Evolutionary conservation across 139 green algal species (phyloP).

Genomic region (Marvania coccoides): DNA sequence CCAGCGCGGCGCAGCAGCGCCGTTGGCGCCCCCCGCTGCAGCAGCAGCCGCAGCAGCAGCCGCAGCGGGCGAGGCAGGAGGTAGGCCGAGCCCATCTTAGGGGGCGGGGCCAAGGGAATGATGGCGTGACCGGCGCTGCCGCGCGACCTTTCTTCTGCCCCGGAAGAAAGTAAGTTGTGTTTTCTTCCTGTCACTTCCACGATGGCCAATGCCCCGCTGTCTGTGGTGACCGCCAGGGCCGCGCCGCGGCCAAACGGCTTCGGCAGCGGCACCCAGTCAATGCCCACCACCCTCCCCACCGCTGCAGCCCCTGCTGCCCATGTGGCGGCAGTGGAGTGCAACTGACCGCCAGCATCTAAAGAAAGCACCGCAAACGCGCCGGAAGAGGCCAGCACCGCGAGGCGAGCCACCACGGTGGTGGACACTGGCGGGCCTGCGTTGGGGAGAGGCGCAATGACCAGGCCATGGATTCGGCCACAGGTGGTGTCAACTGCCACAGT

Average conservation of each 20-base stretch:
- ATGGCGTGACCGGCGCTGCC: not conserved
- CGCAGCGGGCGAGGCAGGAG: slow-evolving; percentile 56
- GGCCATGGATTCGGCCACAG: not conserved
- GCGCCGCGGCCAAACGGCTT: not conserved
- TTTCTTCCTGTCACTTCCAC: not conserved
- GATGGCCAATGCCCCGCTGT: not conserved
- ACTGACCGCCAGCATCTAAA: slow-evolving; percentile 35
- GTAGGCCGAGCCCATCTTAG: slow-evolving; percentile 33
- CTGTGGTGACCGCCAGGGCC: not conserved
- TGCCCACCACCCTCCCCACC: slow-evolving; percentile 38
- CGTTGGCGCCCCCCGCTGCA: slow-evolving; percentile 39
- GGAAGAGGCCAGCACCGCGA: slow-evolving; percentile 47
- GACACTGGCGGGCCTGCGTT: not conserved
- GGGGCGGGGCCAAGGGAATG: slow-evolving; percentile 14
- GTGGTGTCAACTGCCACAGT: slow-evolving; percentile 11
- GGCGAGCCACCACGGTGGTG: slow-evolving; percentile 18
- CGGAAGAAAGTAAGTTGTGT: too few species aligned
- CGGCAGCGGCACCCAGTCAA: slow-evolving; percentile 51
- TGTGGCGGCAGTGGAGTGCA: slow-evolving; percentile 10
- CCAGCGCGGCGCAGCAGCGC: not conserved
- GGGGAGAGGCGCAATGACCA: slow-evolving; percentile 1
- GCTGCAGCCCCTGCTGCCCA: slow-evolving; percentile 2
- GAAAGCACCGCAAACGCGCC: slow-evolving; percentile 59
- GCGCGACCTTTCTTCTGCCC: too few species aligned
- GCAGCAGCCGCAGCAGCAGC: slow-evolving; percentile 60